Evolutionary conservation across 1,284 basidiomycete genomes (phyloP).

Genomic region (Coniferiporia weirii): DNA sequence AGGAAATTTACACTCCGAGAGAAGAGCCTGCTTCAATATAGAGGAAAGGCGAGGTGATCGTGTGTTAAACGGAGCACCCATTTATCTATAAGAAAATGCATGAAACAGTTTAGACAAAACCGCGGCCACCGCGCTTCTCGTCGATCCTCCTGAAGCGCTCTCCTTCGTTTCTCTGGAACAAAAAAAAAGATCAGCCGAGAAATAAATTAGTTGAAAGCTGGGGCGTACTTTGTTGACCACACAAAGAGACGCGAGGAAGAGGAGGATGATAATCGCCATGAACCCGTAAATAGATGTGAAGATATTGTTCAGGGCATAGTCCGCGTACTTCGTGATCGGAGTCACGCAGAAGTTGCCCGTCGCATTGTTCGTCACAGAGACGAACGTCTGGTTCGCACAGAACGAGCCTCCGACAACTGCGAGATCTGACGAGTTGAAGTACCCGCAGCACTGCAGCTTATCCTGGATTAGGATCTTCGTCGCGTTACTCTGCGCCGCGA

Average conservation of each 20-base stretch:
- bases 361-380: conserved; percentile 43
- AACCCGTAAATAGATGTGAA: conserved; percentile 79
- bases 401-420: conserved; percentile 53
- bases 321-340: conserved; percentile 58
- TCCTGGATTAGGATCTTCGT: conserved; percentile 65
- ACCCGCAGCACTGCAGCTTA: conserved; percentile 79
- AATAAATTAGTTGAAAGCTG: conserved; percentile 3
- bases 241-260: conserved; percentile 76
- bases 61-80: neutral
- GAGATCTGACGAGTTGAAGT: conserved; percentile 61
- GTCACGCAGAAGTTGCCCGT: conserved; percentile 55
- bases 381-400: conserved; percentile 51
- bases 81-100: neutral
- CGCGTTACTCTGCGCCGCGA: conserved; percentile 40
- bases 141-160: conserved; percentile 85
- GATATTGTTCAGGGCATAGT: conserved; percentile 68
- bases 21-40: conserved; percentile 11
- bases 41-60: neutral
- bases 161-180: conserved; percentile 60
- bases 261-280: conserved; percentile 68
- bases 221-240: conserved; percentile 69
- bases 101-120: conserved; percentile 62
- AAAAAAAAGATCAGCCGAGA: conserved; percentile 19
- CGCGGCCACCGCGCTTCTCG: conserved; percentile 74
- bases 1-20: neutral